Evolutionary conservation across 768 basidiomycete genomes (phyloP).

Genomic region (Lactarius trivialis): DNA sequence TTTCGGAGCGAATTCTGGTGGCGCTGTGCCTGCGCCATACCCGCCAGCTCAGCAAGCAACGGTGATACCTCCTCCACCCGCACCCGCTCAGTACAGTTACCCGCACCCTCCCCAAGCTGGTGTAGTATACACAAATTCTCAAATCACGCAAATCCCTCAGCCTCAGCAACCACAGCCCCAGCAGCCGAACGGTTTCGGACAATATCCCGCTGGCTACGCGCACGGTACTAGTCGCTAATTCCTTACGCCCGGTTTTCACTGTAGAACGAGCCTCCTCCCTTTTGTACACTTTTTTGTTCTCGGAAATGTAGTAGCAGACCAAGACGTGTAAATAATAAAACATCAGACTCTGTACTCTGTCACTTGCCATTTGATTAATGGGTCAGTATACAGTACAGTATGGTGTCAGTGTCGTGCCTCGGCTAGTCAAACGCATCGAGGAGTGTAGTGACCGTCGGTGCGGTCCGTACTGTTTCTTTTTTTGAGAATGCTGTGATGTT

Average conservation of each 20-base stretch:
- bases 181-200: slow-evolving; percentile 22
- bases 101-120: slow-evolving; percentile 53
- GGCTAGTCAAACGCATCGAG: too few relatives aligned
- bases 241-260: neutral
- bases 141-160: slow-evolving; percentile 26
- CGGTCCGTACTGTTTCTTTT: too few relatives aligned
- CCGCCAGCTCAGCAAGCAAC: slow-evolving; percentile 57
- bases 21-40: slow-evolving; percentile 32
- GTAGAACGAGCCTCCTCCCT: neutral
- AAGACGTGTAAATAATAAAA: slow-evolving; percentile 10
- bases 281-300: slow-evolving; percentile 1
- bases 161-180: slow-evolving; percentile 30
- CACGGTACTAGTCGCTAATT: slow-evolving; percentile 15
- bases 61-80: slow-evolving; percentile 27
- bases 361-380: neutral
- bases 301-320: slow-evolving; percentile 2
- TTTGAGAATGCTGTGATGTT: too few relatives aligned
- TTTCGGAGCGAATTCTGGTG: slow-evolving; percentile 35
- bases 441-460: too few relatives aligned
- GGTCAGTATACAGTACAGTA: too few relatives aligned
- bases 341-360: neutral
- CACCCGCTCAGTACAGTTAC: slow-evolving; percentile 45
- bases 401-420: too few relatives aligned
- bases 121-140: slow-evolving; percentile 19
- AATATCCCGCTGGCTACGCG: slow-evolving; percentile 24